These are phyloP conservation scores for Tetrahymena borealis DNA, from an alignment of 73 alveolate species.

Conservation along the genomic window DNA sequence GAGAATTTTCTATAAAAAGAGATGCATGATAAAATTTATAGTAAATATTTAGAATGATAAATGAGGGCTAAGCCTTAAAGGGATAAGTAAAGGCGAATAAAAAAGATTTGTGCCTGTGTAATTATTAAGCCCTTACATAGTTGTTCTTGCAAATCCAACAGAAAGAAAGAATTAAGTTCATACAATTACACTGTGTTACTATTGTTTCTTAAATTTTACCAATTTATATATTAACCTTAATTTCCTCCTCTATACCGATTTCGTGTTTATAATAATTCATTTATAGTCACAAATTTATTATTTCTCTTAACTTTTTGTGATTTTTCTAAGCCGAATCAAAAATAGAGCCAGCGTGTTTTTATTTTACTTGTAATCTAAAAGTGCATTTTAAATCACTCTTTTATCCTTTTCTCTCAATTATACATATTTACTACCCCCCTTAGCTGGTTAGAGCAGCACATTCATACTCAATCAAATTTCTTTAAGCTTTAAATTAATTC, in stretches of 20 bases:
- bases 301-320: not conserved
- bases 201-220: not conserved
- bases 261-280: not conserved
- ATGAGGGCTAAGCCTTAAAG: too few species aligned
- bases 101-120: too few species aligned
- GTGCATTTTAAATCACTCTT: not conserved
- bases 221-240: not conserved
- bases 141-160: too few species aligned
- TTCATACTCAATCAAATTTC: too few species aligned
- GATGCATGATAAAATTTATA: too few species aligned
- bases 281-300: not conserved
- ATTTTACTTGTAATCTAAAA: not conserved
- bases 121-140: too few species aligned
- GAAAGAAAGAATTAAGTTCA: too few species aligned
- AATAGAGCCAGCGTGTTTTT: constrained; percentile 1
- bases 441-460: too few species aligned
- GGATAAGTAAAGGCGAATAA: too few species aligned
- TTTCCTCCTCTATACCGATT: not conserved
- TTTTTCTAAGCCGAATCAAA: not conserved
- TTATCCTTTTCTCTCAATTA: not conserved
- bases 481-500: too few species aligned
- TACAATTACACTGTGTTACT: not conserved
- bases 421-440: not conserved
- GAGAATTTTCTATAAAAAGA: too few species aligned
- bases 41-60: too few species aligned